These are phyloP conservation scores for Candida verbasci DNA, from an alignment of 805 yeast genomes.

Conservation along the genomic window DNA sequence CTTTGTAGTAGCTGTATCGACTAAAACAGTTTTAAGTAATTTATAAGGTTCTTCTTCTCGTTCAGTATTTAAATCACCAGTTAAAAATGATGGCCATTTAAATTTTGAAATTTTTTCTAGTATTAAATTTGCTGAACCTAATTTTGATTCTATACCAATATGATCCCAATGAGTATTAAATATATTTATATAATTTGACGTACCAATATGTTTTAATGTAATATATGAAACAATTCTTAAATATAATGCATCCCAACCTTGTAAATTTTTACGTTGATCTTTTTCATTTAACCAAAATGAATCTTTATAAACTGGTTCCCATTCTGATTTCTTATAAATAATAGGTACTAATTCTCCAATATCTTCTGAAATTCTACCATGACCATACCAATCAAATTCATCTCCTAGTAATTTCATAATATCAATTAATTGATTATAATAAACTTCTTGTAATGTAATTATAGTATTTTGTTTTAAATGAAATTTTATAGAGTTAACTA, in stretches of 20 bases:
- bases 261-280: slow-evolving; percentile 25
- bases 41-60: slow-evolving; percentile 18
- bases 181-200: slow-evolving; percentile 23
- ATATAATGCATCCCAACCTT: slow-evolving; percentile 38
- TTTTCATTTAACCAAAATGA: slow-evolving; percentile 34
- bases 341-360: slow-evolving; percentile 32
- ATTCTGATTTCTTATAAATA: slow-evolving; percentile 23
- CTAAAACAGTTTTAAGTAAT: slow-evolving; percentile 10
- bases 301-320: slow-evolving; percentile 23
- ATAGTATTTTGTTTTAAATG: slow-evolving; percentile 23
- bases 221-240: slow-evolving; percentile 30
- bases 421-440: slow-evolving; percentile 30
- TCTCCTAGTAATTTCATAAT: slow-evolving; percentile 24
- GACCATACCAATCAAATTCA: slow-evolving; percentile 29
- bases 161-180: slow-evolving; percentile 40
- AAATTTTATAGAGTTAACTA: slow-evolving; percentile 21
- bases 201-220: slow-evolving; percentile 23
- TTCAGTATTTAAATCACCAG: slow-evolving; percentile 27
- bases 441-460: slow-evolving; percentile 38
- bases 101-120: slow-evolving; percentile 20
- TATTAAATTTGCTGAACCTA: slow-evolving; percentile 27
- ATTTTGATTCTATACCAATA: slow-evolving; percentile 24
- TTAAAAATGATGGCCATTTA: slow-evolving; percentile 29
- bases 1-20: slow-evolving; percentile 19
- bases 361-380: slow-evolving; percentile 22